Evolutionary conservation across 2,329 filamentous ascomycete species (phyloP).

Genomic region (Trichoderma citrinoviride): DNA sequence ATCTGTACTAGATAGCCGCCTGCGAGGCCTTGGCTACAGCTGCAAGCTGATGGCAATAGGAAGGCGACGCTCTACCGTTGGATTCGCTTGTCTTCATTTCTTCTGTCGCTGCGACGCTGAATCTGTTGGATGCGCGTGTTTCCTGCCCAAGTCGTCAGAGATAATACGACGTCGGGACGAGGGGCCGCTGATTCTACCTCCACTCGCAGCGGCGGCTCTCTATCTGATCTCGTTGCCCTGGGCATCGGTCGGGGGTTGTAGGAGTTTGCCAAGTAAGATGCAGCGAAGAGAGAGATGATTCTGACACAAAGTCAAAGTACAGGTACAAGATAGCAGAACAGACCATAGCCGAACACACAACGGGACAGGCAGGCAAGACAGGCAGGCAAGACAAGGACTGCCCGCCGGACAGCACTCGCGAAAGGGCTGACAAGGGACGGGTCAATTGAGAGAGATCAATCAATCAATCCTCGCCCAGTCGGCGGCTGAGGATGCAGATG

Average conservation of each 20-base stretch:
- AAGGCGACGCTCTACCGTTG: neutral
- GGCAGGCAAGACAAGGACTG: neutral
- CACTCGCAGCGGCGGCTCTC: neutral
- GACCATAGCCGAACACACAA: too few relatives aligned
- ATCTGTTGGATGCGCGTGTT: neutral
- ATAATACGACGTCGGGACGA: neutral
- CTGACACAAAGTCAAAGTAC: neutral
- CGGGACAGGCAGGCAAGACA: neutral
- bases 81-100: neutral
- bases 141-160: neutral
- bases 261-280: neutral
- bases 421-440: constrained; percentile 18
- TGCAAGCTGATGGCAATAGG: constrained; percentile 9
- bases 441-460: constrained; percentile 4
- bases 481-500: constrained; percentile 9
- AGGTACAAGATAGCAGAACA: too few relatives aligned
- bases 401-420: neutral
- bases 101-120: constrained; percentile 8
- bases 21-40: neutral
- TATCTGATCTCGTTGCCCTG: constrained; percentile 17
- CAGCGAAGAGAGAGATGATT: neutral
- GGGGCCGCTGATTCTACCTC: constrained; percentile 4
- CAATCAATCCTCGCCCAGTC: constrained; percentile 9
- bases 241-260: neutral
- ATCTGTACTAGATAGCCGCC: neutral